Evolutionary conservation across 306 rosid genomes (phyloP).

Genomic region (Quercus aquifolioides): DNA sequence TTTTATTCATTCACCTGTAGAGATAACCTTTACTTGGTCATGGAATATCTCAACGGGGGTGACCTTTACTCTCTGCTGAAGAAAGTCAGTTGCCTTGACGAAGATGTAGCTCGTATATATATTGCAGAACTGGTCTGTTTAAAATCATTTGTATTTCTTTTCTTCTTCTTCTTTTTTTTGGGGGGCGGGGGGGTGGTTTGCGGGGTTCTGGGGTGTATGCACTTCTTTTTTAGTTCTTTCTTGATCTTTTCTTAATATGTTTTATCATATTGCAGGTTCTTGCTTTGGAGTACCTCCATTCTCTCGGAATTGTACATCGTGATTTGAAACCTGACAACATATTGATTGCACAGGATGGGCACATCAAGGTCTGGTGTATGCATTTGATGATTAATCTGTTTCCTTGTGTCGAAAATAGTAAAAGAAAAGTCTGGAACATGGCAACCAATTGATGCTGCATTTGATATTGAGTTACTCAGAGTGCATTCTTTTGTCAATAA

Average conservation of each 20-base stretch:
- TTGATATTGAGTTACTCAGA: background rate
- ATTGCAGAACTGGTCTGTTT: background rate
- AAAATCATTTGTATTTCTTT: background rate
- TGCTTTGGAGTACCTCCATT: conserved; percentile 13
- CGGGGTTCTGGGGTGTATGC: background rate
- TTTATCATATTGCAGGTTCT: background rate
- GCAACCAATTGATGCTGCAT: background rate
- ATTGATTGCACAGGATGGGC: conserved; percentile 7
- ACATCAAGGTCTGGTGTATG: conserved; percentile 3
- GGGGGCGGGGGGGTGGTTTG: too few relatives aligned
- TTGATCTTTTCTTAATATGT: background rate
- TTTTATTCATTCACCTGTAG: conserved; percentile 7
- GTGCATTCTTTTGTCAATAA: background rate
- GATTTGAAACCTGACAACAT: conserved; percentile 11
- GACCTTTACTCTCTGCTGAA: conserved; percentile 1
- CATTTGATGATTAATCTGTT: background rate
- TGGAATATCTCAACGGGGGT: conserved; percentile 10
- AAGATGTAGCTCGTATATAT: background rate
- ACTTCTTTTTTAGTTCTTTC: background rate
- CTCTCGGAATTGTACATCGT: conserved; percentile 7
- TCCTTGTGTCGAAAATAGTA: background rate
- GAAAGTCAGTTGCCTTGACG: background rate
- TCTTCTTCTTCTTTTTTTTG: background rate
- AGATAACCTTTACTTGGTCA: conserved; percentile 6
- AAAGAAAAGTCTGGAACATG: background rate